Conservation (phyloP, 352 stramenopile species). For the Pythium phragmitis region DNA sequence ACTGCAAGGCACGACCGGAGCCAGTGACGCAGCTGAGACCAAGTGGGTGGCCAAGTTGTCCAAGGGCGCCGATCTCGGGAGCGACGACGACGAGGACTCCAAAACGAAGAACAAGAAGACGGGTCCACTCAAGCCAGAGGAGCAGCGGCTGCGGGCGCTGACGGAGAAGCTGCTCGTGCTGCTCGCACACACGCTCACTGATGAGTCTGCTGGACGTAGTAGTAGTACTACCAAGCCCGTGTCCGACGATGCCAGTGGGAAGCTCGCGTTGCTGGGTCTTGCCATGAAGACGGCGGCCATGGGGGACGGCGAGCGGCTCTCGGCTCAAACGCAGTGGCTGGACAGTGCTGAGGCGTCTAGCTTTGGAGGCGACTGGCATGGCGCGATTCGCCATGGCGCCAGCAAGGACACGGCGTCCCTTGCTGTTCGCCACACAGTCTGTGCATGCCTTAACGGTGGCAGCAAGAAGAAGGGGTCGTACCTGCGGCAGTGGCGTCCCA, state of each 20-base stretch:
- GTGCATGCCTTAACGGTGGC: slow-evolving; percentile 18
- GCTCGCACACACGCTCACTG: slow-evolving; percentile 33
- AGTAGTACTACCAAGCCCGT: background rate
- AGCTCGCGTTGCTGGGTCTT: slow-evolving; percentile 63
- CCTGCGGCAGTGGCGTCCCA: slow-evolving; percentile 63
- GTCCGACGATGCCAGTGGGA: slow-evolving; percentile 43
- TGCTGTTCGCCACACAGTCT: slow-evolving; percentile 41
- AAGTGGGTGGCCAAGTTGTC: slow-evolving; percentile 66
- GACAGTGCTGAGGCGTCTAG: slow-evolving; percentile 46
- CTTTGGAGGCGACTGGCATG: slow-evolving; percentile 66
- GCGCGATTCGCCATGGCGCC: slow-evolving; percentile 65
- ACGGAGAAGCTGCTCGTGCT: slow-evolving; percentile 70
- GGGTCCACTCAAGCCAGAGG: slow-evolving; percentile 42
- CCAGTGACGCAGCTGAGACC: slow-evolving; percentile 33
- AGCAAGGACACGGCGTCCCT: slow-evolving; percentile 76
- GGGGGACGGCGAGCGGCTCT: slow-evolving; percentile 54
- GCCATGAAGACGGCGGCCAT: slow-evolving; percentile 58
- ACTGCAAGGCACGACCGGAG: slow-evolving; percentile 24
- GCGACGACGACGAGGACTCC: slow-evolving; percentile 38
- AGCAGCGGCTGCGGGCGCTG: slow-evolving; percentile 71
- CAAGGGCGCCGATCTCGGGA: slow-evolving; percentile 48
- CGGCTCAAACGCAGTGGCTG: slow-evolving; percentile 84
- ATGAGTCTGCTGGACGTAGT: background rate
- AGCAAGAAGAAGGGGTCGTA: slow-evolving; percentile 20
- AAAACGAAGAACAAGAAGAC: slow-evolving; percentile 41